Percentiles rank a stretch among this genome's conserved stretches.
These are phyloP conservation scores for Kluyveromyces aestuarii DNA, from an alignment of 805 yeast genomes.

Conservation along the genomic window DNA sequence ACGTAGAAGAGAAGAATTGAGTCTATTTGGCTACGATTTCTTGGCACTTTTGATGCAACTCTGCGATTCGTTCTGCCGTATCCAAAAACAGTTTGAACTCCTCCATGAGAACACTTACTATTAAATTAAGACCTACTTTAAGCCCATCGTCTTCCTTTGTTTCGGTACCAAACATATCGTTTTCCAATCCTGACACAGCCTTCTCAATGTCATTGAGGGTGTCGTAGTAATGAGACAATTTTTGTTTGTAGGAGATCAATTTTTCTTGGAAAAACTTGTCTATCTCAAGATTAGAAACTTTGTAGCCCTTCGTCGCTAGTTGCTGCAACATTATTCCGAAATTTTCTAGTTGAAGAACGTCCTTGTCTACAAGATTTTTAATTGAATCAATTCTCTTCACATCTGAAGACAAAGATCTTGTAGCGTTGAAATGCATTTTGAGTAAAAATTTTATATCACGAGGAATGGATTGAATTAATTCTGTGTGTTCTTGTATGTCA, in stretches of 20 bases:
- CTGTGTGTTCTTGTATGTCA: slow-evolving; percentile 52
- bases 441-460: slow-evolving; percentile 58
- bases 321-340: slow-evolving; percentile 46
- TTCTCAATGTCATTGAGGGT: slow-evolving; percentile 46
- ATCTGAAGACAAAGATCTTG: slow-evolving; percentile 50
- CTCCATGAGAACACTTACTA: slow-evolving; percentile 53
- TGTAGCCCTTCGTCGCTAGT: slow-evolving; percentile 44
- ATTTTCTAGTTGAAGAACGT: slow-evolving; percentile 38
- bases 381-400: slow-evolving; percentile 37
- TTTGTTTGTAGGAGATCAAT: slow-evolving; percentile 29
- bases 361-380: slow-evolving; percentile 35
- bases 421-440: slow-evolving; percentile 52
- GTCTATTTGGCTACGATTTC: slow-evolving; percentile 8
- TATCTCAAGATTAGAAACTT: slow-evolving; percentile 45
- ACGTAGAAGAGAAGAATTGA: not conserved
- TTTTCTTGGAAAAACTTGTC: slow-evolving; percentile 46
- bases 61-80: slow-evolving; percentile 64
- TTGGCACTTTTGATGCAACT: slow-evolving; percentile 48
- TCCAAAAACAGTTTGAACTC: slow-evolving; percentile 69
- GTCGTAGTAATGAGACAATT: slow-evolving; percentile 42
- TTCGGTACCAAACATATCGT: slow-evolving; percentile 28
- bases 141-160: slow-evolving; percentile 11
- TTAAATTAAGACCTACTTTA: slow-evolving; percentile 35
- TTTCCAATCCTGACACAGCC: slow-evolving; percentile 53
- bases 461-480: slow-evolving; percentile 60